Evolutionary conservation across 768 basidiomycete species (phyloP), one percentile per base, ranked within the genome.

Genomic region (Hericium coralloides): DNA sequence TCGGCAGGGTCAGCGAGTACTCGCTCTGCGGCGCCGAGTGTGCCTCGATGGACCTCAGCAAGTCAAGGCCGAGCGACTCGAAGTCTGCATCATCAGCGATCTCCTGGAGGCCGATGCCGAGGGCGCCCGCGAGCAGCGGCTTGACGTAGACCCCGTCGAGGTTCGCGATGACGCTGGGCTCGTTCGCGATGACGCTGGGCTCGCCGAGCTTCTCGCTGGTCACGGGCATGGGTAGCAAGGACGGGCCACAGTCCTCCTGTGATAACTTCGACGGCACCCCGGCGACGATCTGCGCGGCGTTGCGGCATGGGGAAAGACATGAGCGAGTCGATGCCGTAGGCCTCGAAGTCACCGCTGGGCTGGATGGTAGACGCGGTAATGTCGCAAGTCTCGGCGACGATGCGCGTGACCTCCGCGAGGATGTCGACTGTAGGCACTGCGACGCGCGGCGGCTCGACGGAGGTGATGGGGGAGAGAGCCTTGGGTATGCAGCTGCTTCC

Each of bases 401-500:
- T 67, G 12, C 63, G 57, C 10, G 73, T 38, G 12, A 80, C 65
- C n/a, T 66, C 65, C 12, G 53, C 53, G 41, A 67, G 52, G n/a
- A 74, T 56, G 51, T 71, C 41, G 36, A 43, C 23, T 15, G 39
- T 22, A 20, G 43, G 10, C 12, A 15, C 38, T 12, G 26, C 12
- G 20, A 23, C 41, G 6, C 12, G 39, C 17, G 26, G 23, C 9
- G 49, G 49, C 49, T 50, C 49, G 26, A n/a, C 26, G 49, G n/a
- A 36, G 20, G 26, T 12, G 6, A n/a, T 45, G 7, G 57, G n/a
- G 1, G 43, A 47, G 5, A 45, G 51, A 1, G 49, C 67, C 5
- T 61, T 59, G 20, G n/a, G 23, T 93, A 68, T 95, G 98, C 9
- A 98, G 77, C 60, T 94, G 89, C 97, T 97, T 98, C 97, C 97